Evolutionary conservation across 768 basidiomycete species (phyloP).

Genomic region (Rhizopogon vinicolor): DNA sequence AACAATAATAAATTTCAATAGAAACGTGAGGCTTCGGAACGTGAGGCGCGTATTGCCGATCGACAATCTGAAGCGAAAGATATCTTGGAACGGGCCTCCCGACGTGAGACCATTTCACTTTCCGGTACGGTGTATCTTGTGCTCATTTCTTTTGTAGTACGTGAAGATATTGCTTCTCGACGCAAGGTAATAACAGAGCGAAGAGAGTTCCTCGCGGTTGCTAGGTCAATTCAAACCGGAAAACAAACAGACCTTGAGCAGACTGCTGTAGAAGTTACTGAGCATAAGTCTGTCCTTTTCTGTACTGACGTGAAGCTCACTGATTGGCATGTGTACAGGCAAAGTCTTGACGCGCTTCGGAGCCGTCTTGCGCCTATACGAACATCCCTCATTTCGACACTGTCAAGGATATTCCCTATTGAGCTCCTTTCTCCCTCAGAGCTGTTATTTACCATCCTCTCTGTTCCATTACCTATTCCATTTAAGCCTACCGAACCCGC

Average conservation of each 20-base stretch:
- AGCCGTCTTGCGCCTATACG: constrained; percentile 48
- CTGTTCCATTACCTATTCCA: constrained; percentile 89
- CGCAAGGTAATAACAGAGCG: constrained; percentile 41
- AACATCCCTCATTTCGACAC: constrained; percentile 60
- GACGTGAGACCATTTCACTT: constrained; percentile 37
- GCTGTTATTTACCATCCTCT: constrained; percentile 84
- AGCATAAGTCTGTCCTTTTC: constrained; percentile 32
- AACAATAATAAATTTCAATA: constrained; percentile 30
- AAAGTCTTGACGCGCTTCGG: constrained; percentile 41
- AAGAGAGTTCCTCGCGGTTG: constrained; percentile 41
- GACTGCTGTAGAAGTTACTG: constrained; percentile 28
- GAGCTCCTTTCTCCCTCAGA: constrained; percentile 79
- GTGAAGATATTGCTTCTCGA: constrained; percentile 37
- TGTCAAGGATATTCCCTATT: constrained; percentile 85
- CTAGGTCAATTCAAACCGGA: constrained; percentile 33
- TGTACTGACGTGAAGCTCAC: constrained; percentile 1
- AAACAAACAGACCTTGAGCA: constrained; percentile 21
- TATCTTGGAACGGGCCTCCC: constrained; percentile 39
- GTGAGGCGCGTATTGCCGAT: constrained; percentile 49
- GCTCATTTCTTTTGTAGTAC: constrained; percentile 30
- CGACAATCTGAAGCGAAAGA: constrained; percentile 38
- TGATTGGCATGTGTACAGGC: constrained; percentile 30
- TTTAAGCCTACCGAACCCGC: constrained; percentile 69
- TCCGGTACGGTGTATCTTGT: constrained; percentile 6
- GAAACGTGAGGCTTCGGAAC: constrained; percentile 68